Evolutionary conservation across 139 green algal species (phyloP), one percentile per base, ranked within the genome.

Genomic region (Closterium sp.): DNA sequence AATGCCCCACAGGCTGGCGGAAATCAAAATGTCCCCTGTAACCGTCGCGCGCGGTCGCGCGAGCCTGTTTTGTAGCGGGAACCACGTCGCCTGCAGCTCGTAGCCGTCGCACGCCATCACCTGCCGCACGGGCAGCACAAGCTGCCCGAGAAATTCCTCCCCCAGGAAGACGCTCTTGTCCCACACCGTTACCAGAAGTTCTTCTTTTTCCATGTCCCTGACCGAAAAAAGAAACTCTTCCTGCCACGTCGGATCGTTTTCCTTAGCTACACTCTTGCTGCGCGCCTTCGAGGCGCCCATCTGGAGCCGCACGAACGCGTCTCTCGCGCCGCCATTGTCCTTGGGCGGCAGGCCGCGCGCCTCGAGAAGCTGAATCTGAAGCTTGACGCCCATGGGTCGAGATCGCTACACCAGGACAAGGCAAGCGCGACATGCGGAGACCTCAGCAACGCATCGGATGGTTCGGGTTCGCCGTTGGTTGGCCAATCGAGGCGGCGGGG

Each of bases 101-200:
- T 79, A 24, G 62, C 86, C 17, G 31, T 34, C 86, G 86, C 31
- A 89, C 31, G 31, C 86, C 86, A 38, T 1, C 86, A 92, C 34
- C 24, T 90, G 31, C 32, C 24, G 24, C 31, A 94, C n/a, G 24
- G 90, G 89, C 17, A 94, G 31, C 21, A 28, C 21, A 31, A 94
- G 17, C 84, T 94, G 92, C 24, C 92, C 92, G 19, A 94, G 70
- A 90, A 94, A 94, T 34, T 94, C 92, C 87, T 79, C 91, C 24
- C 22, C n/a, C 24, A 70, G 22, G 9, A 38, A 84, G 9, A 4
- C 90, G 45, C 94, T 91, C 85, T 94, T 62, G 22, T 94, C 92
- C 90, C 90, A 94, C 24, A 94, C 31, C 21, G 45, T 87, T 0
- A 94, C 28, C 17, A 88, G 32, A 2, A 93, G 27, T 17, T n/a